A percentile compares a stretch with the other conserved stretches of the same genome.
phyloP scores from a whole-genome alignment of 371 early-diverging fungal species.

The Lichtheimia corymbifera region DNA sequence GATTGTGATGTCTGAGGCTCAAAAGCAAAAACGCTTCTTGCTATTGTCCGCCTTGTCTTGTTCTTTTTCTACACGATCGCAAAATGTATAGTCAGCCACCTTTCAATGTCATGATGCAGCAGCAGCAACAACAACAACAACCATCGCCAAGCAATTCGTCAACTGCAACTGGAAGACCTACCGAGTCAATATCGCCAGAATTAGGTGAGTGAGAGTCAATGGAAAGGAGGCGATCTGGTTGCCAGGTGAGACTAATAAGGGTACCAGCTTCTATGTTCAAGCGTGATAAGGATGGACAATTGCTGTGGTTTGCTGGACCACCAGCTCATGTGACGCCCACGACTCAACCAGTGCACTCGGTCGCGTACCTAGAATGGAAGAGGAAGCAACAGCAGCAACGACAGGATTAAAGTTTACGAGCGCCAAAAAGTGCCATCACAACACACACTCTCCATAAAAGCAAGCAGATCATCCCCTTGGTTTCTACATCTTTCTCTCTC shows the following conservation, averaged over 20 bases:
- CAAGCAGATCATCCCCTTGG: not conserved
- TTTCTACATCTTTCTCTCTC: constrained; percentile 2
- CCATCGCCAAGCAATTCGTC: too few relatives aligned
- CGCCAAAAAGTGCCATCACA: constrained; percentile 2
- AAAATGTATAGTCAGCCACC: too few relatives aligned
- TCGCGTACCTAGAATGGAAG: constrained; percentile 40
- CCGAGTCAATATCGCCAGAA: not conserved
- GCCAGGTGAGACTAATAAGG: not conserved
- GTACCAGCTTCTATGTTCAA: constrained; percentile 26
- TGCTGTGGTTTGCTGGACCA: constrained; percentile 48
- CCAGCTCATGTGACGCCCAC: constrained; percentile 30
- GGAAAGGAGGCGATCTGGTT: not conserved
- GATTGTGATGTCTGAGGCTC: too few relatives aligned
- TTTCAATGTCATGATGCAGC: too few relatives aligned
- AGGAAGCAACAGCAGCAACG: constrained; percentile 12
- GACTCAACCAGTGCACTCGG: constrained; percentile 24
- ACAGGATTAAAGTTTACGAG: constrained; percentile 3
- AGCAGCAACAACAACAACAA: too few relatives aligned
- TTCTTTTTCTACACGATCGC: too few relatives aligned
- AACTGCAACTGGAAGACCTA: not conserved
- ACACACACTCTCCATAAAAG: not conserved
- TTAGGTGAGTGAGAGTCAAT: not conserved
- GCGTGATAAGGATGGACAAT: constrained; percentile 32
- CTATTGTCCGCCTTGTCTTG: too few relatives aligned
- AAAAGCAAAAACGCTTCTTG: too few relatives aligned